A percentile compares a stretch with the other conserved stretches of the same genome.
These are phyloP conservation scores for Dujonia santamariae DNA, from an alignment of 1,139 yeast species.

Conservation along the genomic window DNA sequence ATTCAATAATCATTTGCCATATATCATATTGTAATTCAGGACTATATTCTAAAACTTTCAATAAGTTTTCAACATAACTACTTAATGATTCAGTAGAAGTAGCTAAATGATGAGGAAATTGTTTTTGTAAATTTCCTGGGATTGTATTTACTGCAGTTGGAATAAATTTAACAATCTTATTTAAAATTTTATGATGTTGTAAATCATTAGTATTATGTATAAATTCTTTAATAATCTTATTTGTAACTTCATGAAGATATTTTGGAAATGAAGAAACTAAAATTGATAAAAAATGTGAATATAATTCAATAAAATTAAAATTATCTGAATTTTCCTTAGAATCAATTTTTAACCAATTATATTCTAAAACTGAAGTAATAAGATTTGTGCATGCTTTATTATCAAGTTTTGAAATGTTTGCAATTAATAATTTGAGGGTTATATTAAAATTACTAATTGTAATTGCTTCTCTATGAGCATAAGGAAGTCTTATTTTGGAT, in stretches of 20 bases:
- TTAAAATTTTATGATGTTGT: constrained; percentile 66
- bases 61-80: constrained; percentile 64
- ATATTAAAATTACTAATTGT: constrained; percentile 32
- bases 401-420: constrained; percentile 40
- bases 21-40: constrained; percentile 68
- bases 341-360: constrained; percentile 53
- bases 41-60: constrained; percentile 62
- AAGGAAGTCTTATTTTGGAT: constrained; percentile 34
- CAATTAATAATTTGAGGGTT: constrained; percentile 31
- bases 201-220: constrained; percentile 10
- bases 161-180: constrained; percentile 61
- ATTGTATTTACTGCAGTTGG: constrained; percentile 78
- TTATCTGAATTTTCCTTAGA: constrained; percentile 9
- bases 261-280: constrained; percentile 84
- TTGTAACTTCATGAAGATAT: constrained; percentile 83
- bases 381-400: constrained; percentile 31
- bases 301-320: constrained; percentile 44
- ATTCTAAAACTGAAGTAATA: constrained; percentile 34
- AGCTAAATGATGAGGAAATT: constrained; percentile 77
- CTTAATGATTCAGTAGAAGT: constrained; percentile 52
- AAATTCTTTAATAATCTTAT: constrained; percentile 62
- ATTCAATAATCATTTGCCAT: constrained; percentile 80
- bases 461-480: constrained; percentile 32
- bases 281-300: constrained; percentile 68
- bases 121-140: constrained; percentile 53